Base-by-base conservation (phyloP, 495 filamentous ascomycete species). In the Hypoxylon crocopeplum region DNA sequence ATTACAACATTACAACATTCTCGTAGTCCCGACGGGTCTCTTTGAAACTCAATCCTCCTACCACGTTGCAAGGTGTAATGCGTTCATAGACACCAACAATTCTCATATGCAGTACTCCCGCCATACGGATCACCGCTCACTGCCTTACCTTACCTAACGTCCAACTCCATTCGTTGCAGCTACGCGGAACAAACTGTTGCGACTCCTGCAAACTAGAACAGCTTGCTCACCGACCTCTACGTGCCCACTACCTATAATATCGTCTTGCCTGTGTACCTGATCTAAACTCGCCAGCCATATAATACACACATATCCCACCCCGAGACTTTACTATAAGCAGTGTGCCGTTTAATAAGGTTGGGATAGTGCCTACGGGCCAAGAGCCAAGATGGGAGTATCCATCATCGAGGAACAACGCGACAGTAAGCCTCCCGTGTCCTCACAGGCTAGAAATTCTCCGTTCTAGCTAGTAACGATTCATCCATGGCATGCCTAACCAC, bases 391-490 rank as follows among this genome's bases (percentile, higher is more conserved):
- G 71, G 71, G 62, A 42, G 64, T 69, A 52, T 75, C 72, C 48
- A 60, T 68, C 21, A 73, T 78, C 36, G 69, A 78, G 44, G 74
- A 76, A 36, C 75, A 78, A 61, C 73, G 67, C 52, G 74, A 78
- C 49, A 71, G 75, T 78, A 42, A 72, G 74, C 15, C 13, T 40
- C 41, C 51, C 22, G 24, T 42, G 49, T 7, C 24, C 27, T 27
- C 2, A 46, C 45, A 55, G 39, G 33, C 58, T 48, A 34, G 13
- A 46, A 15, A 50, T 13, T 39, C 29, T n/a, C 5, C 46, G 5
- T 40, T 55, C 44, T 29, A 13, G 17, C 36, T 20, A 17, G 20
- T 38, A 46, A 45, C n/a, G 21, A 13, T n/a, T 7, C 4, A 19
- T 52, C 41, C 16, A 5, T 42, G 11, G 42, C 49, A 19, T 32